Base-by-base conservation (phyloP, 495 filamentous ascomycete genomes). In the Penicillium odoratum region DNA sequence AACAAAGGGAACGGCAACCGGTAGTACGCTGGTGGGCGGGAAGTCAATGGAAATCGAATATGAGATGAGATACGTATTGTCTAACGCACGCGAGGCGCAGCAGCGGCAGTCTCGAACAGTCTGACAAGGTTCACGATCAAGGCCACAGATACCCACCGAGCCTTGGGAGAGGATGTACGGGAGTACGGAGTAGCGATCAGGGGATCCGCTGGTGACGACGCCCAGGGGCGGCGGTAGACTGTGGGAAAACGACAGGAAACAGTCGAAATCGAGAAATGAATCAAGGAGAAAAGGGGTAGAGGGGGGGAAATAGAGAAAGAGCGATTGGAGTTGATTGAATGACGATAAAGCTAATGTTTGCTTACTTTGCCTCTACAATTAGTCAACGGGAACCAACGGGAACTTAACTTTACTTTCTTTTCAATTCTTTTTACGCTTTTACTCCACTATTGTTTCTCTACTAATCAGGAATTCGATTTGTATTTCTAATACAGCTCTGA, bases 271-370 rank as follows among this genome's bases (percentile, higher is more conserved):
- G 33, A 31, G n/a, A 29, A 49, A 43, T 47, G 26, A 45, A 15
- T 21, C 38, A 56, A 56, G 44, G 47, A 36, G 26, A 42, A 55
- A 51, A 53, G 61, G 51, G 52, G 52, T 36, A 30, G 49, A 40
- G 57, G 52, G 50, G 31, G 15, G 26, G 18, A 58, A 59, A 43
- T 2, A 51, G 34, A 48, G 43, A 55, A 40, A 51, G 53, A 52
- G 42, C 34, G 55, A 55, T 2, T 21, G 21, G 21, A 21, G 21
- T 21, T 21, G 21, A 21, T 21, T 21, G 21, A 21, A 21, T 21
- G 21, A 21, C 66, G 67, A 69, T 67, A 65, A 67, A 40, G 15
- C 59, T 60, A 56, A 61, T 66, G 66, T 69, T 69, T 66, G 66
- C 56, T 58, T 62, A 25, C 25, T 69, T 69, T 67, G 59, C 55